Evolutionary conservation across 1,284 basidiomycete genomes (phyloP).

Genomic region (Microbotryomycetes sp.): DNA sequence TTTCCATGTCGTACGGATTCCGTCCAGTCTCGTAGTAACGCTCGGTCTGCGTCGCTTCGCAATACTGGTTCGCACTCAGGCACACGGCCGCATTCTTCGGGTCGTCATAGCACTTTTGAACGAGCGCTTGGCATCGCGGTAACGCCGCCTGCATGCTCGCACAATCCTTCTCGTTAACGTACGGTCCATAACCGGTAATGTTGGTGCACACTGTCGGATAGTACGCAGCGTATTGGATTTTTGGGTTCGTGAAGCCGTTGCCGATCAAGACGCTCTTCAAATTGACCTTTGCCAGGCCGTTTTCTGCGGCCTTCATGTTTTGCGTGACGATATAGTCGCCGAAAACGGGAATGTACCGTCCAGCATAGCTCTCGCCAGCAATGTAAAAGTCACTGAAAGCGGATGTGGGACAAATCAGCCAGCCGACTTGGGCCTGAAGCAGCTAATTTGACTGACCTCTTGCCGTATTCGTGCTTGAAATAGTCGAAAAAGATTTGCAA

Average conservation of each 20-base stretch:
- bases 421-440: too few relatives aligned
- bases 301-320: conserved; percentile 9
- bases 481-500: conserved; percentile 42
- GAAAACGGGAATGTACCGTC: conserved; percentile 35
- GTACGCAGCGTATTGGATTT: conserved; percentile 33
- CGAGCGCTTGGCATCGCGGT: conserved; percentile 28
- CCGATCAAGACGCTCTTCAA: conserved; percentile 31
- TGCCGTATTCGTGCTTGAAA: conserved; percentile 35
- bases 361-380: conserved; percentile 29
- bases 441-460: conserved; percentile 10
- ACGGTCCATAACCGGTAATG: conserved; percentile 30
- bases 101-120: conserved; percentile 29
- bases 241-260: conserved; percentile 35
- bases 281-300: conserved; percentile 24
- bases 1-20: conserved; percentile 32
- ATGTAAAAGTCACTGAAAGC: conserved; percentile 26
- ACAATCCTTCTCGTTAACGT: conserved; percentile 21
- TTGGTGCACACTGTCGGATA: conserved; percentile 32
- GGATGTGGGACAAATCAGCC: too few relatives aligned
- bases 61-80: conserved; percentile 27
- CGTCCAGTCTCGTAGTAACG: conserved; percentile 22
- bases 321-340: conserved; percentile 34
- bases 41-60: conserved; percentile 31
- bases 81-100: conserved; percentile 23
- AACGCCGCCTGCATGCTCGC: conserved; percentile 20